phyloP scores from a whole-genome alignment of 2,329 filamentous ascomycete genomes.

The Colletotrichum neosansevieriae region DNA sequence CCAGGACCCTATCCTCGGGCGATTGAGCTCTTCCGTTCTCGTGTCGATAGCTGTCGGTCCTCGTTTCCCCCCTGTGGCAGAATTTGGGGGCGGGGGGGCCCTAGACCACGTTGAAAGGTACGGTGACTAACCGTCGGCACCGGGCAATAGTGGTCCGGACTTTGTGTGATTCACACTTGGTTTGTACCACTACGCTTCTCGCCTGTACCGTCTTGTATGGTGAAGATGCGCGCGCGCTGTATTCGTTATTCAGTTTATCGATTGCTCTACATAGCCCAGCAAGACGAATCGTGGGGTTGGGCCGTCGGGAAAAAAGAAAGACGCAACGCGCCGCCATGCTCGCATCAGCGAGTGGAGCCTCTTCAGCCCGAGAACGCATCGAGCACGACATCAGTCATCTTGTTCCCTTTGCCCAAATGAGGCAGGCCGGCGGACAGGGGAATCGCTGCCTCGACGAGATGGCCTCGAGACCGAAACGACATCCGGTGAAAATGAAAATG shows the following conservation, averaged over 20 bases:
- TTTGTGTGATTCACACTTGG: background rate
- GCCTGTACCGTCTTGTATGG: background rate
- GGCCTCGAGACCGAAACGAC: background rate
- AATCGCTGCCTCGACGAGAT: background rate
- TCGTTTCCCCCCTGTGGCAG: background rate
- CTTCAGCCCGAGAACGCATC: background rate
- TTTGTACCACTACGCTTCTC: background rate
- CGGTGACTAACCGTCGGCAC: background rate
- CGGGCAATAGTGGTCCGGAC: background rate
- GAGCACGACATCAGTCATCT: conserved; percentile 13
- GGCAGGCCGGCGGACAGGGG: background rate
- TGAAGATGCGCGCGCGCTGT: background rate
- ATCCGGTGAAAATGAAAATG: background rate
- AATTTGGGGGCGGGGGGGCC: background rate
- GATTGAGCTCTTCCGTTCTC: background rate
- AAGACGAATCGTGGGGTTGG: conserved; percentile 22
- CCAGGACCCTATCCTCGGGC: background rate
- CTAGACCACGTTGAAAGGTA: background rate
- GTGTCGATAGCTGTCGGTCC: background rate
- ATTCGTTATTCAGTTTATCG: background rate
- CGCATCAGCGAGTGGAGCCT: conserved; percentile 1
- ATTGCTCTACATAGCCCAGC: conserved; percentile 7
- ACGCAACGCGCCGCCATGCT: conserved; percentile 20
- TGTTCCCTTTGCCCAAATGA: background rate
- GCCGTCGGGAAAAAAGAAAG: background rate